Evolutionary conservation across 164 flowering plant species (phyloP).

Genomic region (Aristolochia fimbriata): DNA sequence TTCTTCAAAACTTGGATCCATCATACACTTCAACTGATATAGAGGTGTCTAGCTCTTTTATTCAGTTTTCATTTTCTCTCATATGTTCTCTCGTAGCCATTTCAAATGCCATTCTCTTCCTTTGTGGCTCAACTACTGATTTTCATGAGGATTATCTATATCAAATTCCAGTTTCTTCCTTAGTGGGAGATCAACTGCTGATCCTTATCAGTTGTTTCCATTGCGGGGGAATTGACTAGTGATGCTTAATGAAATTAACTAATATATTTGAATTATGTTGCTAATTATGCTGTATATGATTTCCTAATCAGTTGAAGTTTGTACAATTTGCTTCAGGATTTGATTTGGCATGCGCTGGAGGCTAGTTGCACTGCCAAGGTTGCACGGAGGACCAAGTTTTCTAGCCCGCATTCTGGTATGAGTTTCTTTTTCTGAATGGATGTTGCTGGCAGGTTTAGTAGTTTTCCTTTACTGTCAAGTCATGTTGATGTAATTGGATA

Average conservation of each 20-base stretch:
- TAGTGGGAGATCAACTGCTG: too few species aligned
- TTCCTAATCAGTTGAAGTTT: neutral
- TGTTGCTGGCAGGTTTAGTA: neutral
- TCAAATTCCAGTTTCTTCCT: too few species aligned
- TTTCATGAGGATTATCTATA: too few species aligned
- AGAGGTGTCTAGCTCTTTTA: conserved; percentile 39
- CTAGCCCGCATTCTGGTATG: conserved; percentile 57
- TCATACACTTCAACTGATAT: conserved; percentile 53
- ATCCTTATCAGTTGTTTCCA: too few species aligned
- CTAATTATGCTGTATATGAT: neutral
- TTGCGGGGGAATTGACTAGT: too few species aligned
- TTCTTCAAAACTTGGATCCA: conserved; percentile 75
- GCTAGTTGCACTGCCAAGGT: conserved; percentile 57
- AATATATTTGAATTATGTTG: neutral
- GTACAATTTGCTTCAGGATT: conserved; percentile 38
- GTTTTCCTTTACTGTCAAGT: neutral
- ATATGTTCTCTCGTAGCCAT: too few species aligned
- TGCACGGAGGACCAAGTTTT: conserved; percentile 33
- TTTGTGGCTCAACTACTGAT: too few species aligned
- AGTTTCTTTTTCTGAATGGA: too few species aligned
- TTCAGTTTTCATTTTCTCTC: neutral
- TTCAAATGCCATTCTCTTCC: too few species aligned
- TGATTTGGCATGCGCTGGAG: conserved; percentile 46
- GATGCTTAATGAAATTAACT: too few species aligned
- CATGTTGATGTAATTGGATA: too few species aligned